phyloP scores from a whole-genome alignment of 2,329 filamentous ascomycete genomes.

The Venturiaceae sp. region DNA sequence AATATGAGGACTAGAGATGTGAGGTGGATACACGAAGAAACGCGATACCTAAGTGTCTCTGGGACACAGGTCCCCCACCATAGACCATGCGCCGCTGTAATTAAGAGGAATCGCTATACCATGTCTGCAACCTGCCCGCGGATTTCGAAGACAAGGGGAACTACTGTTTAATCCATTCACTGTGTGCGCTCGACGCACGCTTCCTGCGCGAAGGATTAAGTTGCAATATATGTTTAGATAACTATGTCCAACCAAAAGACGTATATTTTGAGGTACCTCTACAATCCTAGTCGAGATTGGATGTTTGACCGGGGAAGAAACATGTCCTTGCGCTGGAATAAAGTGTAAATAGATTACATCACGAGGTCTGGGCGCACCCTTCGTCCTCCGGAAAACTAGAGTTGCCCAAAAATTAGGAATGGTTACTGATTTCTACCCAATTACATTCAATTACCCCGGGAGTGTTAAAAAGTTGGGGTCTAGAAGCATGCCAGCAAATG shows the following conservation, averaged over 20 bases:
- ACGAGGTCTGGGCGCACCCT: not conserved
- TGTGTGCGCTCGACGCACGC: not conserved
- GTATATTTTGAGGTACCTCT: not conserved
- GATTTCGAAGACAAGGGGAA: not conserved
- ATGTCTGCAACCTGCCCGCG: not conserved
- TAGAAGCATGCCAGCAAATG: not conserved
- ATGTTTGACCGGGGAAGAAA: not conserved
- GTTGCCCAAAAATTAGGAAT: not conserved
- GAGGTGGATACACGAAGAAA: fast-evolving
- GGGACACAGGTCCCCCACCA: not conserved
- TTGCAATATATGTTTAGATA: not conserved
- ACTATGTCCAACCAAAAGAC: not conserved
- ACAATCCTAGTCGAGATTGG: not conserved
- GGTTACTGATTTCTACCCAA: not conserved
- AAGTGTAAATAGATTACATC: not conserved
- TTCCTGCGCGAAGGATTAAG: not conserved
- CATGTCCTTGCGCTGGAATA: not conserved
- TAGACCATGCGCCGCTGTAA: not conserved
- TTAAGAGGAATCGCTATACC: not conserved
- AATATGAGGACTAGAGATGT: not conserved
- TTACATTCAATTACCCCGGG: not conserved
- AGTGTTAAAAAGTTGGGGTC: not conserved
- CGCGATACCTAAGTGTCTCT: no score
- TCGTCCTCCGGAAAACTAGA: not conserved
- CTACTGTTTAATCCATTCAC: not conserved